Evolutionary conservation across 1,139 yeast species (phyloP).

Genomic region (Hanseniaspora uvarum): DNA sequence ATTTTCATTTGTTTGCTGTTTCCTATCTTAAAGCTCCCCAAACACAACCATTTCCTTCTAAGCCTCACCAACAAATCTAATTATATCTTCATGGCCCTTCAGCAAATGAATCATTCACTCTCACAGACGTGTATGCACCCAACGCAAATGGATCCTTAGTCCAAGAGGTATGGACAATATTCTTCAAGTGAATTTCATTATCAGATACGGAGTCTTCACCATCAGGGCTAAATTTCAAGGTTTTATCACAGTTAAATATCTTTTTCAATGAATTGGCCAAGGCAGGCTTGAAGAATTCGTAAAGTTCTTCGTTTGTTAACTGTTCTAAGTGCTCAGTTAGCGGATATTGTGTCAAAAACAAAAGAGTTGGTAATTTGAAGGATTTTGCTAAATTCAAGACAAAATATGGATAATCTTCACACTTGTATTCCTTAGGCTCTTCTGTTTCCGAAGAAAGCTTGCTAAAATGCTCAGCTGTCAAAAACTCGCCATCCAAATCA

Average conservation of each 20-base stretch:
- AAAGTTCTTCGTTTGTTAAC: constrained; percentile 30
- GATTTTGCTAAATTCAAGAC: constrained; percentile 39
- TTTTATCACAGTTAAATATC: constrained; percentile 20
- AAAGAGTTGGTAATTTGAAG: constrained; percentile 40
- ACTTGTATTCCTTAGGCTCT: constrained; percentile 21
- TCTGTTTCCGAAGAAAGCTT: not conserved
- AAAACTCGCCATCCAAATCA: not conserved
- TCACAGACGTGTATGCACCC: constrained; percentile 67
- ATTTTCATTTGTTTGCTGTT: constrained; percentile 59
- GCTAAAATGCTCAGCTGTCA: not conserved
- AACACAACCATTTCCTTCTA: constrained; percentile 81
- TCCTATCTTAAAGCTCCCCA: constrained; percentile 71
- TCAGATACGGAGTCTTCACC: constrained; percentile 10
- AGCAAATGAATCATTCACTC: constrained; percentile 59
- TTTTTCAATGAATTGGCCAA: constrained; percentile 25
- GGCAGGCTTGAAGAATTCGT: constrained; percentile 40
- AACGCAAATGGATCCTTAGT: constrained; percentile 55
- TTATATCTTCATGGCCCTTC: constrained; percentile 44
- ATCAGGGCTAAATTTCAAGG: constrained; percentile 9
- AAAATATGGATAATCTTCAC: constrained; percentile 44
- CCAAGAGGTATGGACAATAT: constrained; percentile 56
- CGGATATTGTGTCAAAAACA: constrained; percentile 59
- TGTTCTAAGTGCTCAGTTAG: constrained; percentile 46
- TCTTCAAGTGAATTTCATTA: constrained; percentile 36
- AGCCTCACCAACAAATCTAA: constrained; percentile 82